Base-by-base conservation (phyloP, 371 early-diverging fungal species). In the Lichtheimia corymbifera region DNA sequence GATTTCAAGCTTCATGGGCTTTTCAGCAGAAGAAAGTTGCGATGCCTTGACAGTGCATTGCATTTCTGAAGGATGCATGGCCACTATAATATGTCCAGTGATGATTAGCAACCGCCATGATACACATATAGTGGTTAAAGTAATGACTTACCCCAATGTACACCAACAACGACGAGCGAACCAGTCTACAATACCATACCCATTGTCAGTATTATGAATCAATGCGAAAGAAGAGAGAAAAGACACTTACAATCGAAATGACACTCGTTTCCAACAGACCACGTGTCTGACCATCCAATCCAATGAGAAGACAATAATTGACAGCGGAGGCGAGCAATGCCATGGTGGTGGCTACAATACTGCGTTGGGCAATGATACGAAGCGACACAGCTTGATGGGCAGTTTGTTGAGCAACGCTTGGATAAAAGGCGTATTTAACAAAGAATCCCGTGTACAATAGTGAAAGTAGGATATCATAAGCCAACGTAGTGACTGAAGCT, bases 291-390 rank as follows among this genome's bases (percentile, higher is more conserved):
- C 73, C 77, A 20, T 73, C 50, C 24, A 76, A 66, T 9, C 56
- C 20, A 17, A 83, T 73, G 30, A 80, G 54, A 13, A 82, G 57
- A n/a, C 70, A 42, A 57, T 76, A 74, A 51, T 82, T 83, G 47
- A 61, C 62, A 20, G 72, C 66, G 4, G 77, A 66, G 15, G 73
- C 62, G 0, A 72, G 0, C 25, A 80, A 53, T 0, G 81, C 60
- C 25, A 71, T 53, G 5, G 72, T 13, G 14, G 80, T 66, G 0
- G 72, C 82, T 25, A 82, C 59, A 22, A 72, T 59, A 20, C 80
- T 83, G 25, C 82, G 73, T 30, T 72, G 76, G 11, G 83, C 74
- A 53, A 79, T 79, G 61, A 79, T 70, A 9, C 72, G 71, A n/a
- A 85, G 64, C 6, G 75, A 67, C 1, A 68, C 59, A 0, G 75